Base-by-base conservation (phyloP, 1,139 yeast species). In the Hansenula sp. region DNA sequence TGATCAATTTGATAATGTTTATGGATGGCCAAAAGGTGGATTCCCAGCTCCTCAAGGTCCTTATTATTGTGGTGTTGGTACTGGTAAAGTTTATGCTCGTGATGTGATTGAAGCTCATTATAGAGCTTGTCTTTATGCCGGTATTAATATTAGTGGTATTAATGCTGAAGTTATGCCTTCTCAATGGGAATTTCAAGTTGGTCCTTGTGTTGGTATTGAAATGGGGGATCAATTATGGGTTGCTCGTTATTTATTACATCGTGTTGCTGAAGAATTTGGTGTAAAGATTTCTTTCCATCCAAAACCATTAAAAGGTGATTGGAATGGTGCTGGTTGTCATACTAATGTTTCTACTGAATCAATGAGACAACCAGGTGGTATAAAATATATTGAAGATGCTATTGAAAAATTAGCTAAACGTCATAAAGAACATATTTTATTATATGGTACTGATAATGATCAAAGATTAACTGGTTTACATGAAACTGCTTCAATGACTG, bases 281-380 rank as follows among this genome's bases (percentile, higher is more conserved):
- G 95, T 92, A 65, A 90, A 89, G 82, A 90, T 92, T 59, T 88
- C 97, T 38, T 84, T 90, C 84, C 98, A 92, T 78, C 98, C 98
- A 69, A 92, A 92, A 79, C 98, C 97, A 56, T 78, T 89, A 69
- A 79, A 83, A 75, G 98, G 98, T 59, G 97, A 92, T 71, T 92
- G 97, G 97, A 92, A 92, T 70, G 98, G 98, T 75, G 97, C 98
- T 66, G 98, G 98, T 61, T 90, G 97, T 77, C 98, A 92, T 74
- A 92, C 98, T 66, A 92, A 92, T 68, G 97, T 92, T 51, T 89
- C 97, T 40, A 92, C 98, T 59, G 79, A 76, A 69, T 64, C 63
- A 40, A 92, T 90, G 97, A 88, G 98, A 77, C 68, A 66, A 35
- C 85, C 89, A 64, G 98, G 98, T 68, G 98, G 98, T 65, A 87